A percentile compares a stretch with the other conserved stretches of the same genome.
These are phyloP conservation scores for Penicillium sp. DNA, from an alignment of 2,329 filamentous ascomycete genomes.

Conservation along the genomic window DNA sequence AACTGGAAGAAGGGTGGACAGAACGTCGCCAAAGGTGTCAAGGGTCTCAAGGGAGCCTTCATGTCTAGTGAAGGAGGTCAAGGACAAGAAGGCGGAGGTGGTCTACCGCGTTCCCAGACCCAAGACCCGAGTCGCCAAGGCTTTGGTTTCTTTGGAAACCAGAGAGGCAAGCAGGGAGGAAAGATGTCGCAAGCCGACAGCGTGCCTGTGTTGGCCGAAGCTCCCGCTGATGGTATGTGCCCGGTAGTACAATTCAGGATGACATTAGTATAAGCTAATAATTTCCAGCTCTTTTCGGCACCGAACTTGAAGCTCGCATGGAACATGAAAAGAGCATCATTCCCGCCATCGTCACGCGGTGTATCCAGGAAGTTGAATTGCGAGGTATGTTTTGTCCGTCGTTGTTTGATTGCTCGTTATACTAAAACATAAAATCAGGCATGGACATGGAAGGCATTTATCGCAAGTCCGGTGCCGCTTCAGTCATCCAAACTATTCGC, in stretches of 20 bases:
- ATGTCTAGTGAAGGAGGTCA: constrained; percentile 56
- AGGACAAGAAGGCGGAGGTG: constrained; percentile 46
- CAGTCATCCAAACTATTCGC: constrained; percentile 84
- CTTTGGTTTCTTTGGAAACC: constrained; percentile 68
- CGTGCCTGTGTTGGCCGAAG: constrained; percentile 42
- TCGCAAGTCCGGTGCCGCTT: constrained; percentile 91
- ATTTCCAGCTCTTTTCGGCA: constrained; percentile 72
- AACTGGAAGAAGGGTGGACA: constrained; percentile 98
- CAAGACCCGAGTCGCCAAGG: constrained; percentile 56
- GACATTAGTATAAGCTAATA: constrained; percentile 7
- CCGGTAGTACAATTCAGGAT: neutral
- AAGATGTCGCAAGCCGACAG: constrained; percentile 47
- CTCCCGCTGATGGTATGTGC: constrained; percentile 41
- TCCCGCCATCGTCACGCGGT: constrained; percentile 84
- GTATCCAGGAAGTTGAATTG: constrained; percentile 93
- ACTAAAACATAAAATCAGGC: constrained; percentile 38
- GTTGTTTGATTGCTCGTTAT: neutral
- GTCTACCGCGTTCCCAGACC: constrained; percentile 40
- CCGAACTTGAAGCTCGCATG: constrained; percentile 79
- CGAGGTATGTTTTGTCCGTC: constrained; percentile 58
- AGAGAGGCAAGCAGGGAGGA: constrained; percentile 44
- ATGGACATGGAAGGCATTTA: constrained; percentile 99
- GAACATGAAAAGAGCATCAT: constrained; percentile 88
- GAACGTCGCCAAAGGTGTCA: constrained; percentile 90
- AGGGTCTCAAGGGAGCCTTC: constrained; percentile 90